Percentiles rank a stretch among this genome's conserved stretches.
These are phyloP conservation scores for Aspergillus indologenus DNA, from an alignment of 495 filamentous ascomycete genomes.

Conservation along the genomic window DNA sequence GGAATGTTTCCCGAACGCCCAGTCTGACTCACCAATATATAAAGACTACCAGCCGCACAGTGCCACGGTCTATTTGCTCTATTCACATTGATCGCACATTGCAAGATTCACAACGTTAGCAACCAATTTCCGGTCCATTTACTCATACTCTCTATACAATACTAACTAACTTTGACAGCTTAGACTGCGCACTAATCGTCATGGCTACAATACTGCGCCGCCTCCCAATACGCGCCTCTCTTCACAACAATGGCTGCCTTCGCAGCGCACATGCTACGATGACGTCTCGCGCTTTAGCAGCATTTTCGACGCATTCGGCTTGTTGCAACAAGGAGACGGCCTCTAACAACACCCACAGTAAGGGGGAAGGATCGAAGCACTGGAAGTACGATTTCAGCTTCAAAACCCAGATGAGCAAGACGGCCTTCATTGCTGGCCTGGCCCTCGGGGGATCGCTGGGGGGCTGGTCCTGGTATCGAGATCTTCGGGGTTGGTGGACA, in stretches of 20 bases:
- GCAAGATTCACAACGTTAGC: no score
- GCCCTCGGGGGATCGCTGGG: not conserved
- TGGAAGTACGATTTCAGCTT: constrained; percentile 2
- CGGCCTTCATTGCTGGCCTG: not conserved
- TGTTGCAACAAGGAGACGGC: not conserved
- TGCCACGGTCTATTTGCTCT: no score
- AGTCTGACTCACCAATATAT: no score
- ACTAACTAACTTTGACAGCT: no score
- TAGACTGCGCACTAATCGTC: not conserved
- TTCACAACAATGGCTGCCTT: not conserved
- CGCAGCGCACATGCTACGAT: not conserved
- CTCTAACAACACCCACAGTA: not conserved
- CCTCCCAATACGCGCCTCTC: not conserved
- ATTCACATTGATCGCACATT: no score
- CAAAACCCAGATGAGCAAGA: not conserved
- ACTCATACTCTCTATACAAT: no score
- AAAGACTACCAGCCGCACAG: no score
- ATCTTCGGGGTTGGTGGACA: not conserved
- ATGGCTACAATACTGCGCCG: not conserved
- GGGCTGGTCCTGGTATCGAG: not conserved
- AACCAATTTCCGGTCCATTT: no score
- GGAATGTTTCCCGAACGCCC: no score
- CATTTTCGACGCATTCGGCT: not conserved
- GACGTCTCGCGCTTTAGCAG: not conserved
- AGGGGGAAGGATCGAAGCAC: not conserved